A percentile compares a stretch with the other conserved stretches of the same genome.
These are phyloP conservation scores for Catenaria anguillulae DNA, from an alignment of 371 early-diverging fungal species.

Conservation along the genomic window DNA sequence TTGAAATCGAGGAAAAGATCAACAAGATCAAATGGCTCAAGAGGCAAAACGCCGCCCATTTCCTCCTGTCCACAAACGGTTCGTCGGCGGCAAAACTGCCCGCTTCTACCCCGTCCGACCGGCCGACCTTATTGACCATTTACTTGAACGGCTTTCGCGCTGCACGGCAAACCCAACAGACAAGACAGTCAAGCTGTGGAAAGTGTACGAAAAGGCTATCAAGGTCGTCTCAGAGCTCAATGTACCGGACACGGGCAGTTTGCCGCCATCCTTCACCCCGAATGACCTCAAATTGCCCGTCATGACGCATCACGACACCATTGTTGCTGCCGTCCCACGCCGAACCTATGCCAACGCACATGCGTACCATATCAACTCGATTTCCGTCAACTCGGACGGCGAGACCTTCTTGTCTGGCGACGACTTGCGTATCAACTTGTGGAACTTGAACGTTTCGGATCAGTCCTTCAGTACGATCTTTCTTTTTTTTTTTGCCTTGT, in stretches of 20 bases:
- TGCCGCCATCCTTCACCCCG: conserved; percentile 24
- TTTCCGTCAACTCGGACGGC: conserved; percentile 92
- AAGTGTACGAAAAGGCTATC: conserved; percentile 89
- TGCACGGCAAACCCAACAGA: conserved; percentile 32
- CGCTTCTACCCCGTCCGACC: background rate
- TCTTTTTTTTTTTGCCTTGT: conserved; percentile 2
- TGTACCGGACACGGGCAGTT: conserved; percentile 40
- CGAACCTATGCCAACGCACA: conserved; percentile 96
- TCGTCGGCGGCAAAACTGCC: too few species aligned
- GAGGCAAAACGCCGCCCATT: conserved; percentile 86
- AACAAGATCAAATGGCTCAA: conserved; percentile 96
- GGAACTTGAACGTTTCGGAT: conserved; percentile 90
- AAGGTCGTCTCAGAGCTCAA: conserved; percentile 84
- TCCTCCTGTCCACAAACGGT: conserved; percentile 94
- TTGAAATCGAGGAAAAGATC: conserved; percentile 99
- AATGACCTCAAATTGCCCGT: conserved; percentile 59
- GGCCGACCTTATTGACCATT: background rate
- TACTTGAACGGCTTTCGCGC: background rate
- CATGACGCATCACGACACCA: conserved; percentile 79
- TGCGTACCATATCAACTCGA: conserved; percentile 97
- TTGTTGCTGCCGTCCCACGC: conserved; percentile 85
- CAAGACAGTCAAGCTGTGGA: conserved; percentile 98
- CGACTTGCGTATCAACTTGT: conserved; percentile 94
- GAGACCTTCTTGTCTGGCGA: conserved; percentile 97
- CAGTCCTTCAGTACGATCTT: conserved; percentile 79